These are phyloP conservation scores for Lasiodiplodia gonubiensis DNA, from an alignment of 2,329 filamentous ascomycete genomes.

Conservation along the genomic window DNA sequence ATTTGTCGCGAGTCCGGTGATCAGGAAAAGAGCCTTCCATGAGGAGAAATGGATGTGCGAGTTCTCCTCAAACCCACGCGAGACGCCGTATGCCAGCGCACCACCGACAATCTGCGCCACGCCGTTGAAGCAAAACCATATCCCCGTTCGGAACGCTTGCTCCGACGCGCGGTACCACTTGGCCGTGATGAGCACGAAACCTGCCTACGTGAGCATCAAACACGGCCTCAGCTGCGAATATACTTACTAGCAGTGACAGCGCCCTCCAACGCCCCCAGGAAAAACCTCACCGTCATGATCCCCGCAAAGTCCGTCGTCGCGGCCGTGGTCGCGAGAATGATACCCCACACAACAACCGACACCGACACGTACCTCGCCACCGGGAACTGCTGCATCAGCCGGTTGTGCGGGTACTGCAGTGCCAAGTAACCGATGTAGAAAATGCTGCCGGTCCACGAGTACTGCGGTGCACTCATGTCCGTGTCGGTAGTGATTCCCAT, in stretches of 20 bases:
- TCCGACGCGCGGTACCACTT: slow-evolving; percentile 68
- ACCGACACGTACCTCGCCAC: background rate
- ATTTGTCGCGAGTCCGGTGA: background rate
- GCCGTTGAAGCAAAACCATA: slow-evolving; percentile 33
- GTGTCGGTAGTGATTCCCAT: slow-evolving; percentile 64
- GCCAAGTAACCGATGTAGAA: slow-evolving; percentile 55
- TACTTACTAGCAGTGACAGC: slow-evolving; percentile 49
- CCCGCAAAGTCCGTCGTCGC: slow-evolving; percentile 32
- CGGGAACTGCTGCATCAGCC: background rate
- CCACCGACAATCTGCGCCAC: slow-evolving; percentile 35
- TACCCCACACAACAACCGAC: slow-evolving; percentile 59
- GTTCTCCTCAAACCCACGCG: slow-evolving; percentile 42
- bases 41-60: slow-evolving; percentile 58
- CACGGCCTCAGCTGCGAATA: background rate
- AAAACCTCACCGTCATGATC: slow-evolving; percentile 61
- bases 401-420: slow-evolving; percentile 1
- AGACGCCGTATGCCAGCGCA: slow-evolving; percentile 29
- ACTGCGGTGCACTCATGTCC: slow-evolving; percentile 54
- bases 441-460: slow-evolving; percentile 61
- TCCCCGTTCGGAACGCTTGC: slow-evolving; percentile 54
- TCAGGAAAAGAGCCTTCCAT: slow-evolving; percentile 50
- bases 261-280: slow-evolving; percentile 73
- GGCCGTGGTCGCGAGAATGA: background rate
- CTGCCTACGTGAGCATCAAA: slow-evolving; percentile 32
- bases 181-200: slow-evolving; percentile 56